Percentiles rank a stretch among this genome's conserved stretches.
These are phyloP conservation scores for Gloeopeniophorella convolvens DNA, from an alignment of 768 basidiomycete species.

Conservation along the genomic window DNA sequence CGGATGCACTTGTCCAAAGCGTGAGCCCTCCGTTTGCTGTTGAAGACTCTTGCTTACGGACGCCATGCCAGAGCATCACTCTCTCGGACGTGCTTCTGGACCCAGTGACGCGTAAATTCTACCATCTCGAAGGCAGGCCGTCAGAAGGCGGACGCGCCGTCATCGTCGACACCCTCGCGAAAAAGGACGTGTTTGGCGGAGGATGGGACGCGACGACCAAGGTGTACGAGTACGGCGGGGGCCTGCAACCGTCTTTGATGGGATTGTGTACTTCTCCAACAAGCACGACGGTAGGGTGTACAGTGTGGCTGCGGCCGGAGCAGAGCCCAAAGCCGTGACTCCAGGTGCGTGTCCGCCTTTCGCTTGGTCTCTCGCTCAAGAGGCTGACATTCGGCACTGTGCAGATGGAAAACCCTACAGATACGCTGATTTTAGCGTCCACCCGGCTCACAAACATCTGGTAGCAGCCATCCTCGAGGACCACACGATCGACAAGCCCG, in stretches of 20 bases:
- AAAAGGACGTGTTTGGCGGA: constrained; percentile 45
- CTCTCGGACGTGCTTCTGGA: constrained; percentile 49
- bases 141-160: constrained; percentile 49
- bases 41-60: not conserved
- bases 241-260: constrained; percentile 45
- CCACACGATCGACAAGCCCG: constrained; percentile 49
- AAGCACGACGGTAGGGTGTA: constrained; percentile 49
- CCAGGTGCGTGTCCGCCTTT: constrained; percentile 42
- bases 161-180: constrained; percentile 44
- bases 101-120: constrained; percentile 37
- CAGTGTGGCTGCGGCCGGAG: constrained; percentile 26
- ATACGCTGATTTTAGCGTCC: constrained; percentile 56
- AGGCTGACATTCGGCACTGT: not conserved
- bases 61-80: constrained; percentile 24
- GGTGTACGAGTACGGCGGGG: constrained; percentile 72
- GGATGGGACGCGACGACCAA: constrained; percentile 50
- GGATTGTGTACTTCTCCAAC: constrained; percentile 54
- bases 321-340: constrained; percentile 42
- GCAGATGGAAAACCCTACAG: constrained; percentile 41
- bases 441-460: constrained; percentile 46
- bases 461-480: constrained; percentile 65
- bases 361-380: not conserved
- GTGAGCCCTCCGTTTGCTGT: not conserved
- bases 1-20: constrained; percentile 10
- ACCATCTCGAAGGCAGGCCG: constrained; percentile 56